Evolutionary conservation across 495 filamentous ascomycete genomes (phyloP).

Genomic region (Letharia columbiana): DNA sequence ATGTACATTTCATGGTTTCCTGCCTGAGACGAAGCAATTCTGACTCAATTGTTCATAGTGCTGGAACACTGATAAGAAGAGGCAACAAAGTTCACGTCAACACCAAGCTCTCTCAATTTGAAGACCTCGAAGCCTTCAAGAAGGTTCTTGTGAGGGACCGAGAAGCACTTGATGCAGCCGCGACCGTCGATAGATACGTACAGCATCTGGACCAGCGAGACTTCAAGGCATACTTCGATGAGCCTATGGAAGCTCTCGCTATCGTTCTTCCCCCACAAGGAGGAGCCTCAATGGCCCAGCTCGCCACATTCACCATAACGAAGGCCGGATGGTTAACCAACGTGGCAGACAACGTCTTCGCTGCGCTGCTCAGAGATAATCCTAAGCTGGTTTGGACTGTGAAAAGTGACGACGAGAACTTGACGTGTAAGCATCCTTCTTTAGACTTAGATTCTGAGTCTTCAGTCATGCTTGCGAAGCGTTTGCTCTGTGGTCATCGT

Average conservation of each 20-base stretch:
- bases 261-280: slow-evolving; percentile 69
- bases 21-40: slow-evolving; percentile 63
- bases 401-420: slow-evolving; percentile 90
- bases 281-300: slow-evolving; percentile 53
- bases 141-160: slow-evolving; percentile 77
- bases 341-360: slow-evolving; percentile 95
- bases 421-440: slow-evolving; percentile 51
- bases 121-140: slow-evolving; percentile 67
- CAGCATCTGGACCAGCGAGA: slow-evolving; percentile 63
- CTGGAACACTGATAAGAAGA: slow-evolving; percentile 87
- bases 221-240: slow-evolving; percentile 94
- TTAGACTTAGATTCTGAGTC: neutral
- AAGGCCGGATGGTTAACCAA: slow-evolving; percentile 95
- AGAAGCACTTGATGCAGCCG: slow-evolving; percentile 72
- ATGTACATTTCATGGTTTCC: neutral
- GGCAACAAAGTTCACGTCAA: slow-evolving; percentile 83
- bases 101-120: slow-evolving; percentile 66
- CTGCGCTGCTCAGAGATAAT: slow-evolving; percentile 84
- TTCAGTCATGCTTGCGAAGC: too few relatives aligned
- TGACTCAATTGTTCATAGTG: slow-evolving; percentile 72
- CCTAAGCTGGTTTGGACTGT: slow-evolving; percentile 95
- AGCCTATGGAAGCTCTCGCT: slow-evolving; percentile 92
- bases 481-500: too few relatives aligned
- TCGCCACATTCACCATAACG: slow-evolving; percentile 90
- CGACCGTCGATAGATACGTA: slow-evolving; percentile 80